Evolutionary conservation across 768 basidiomycete species (phyloP).

Genomic region (Tricholomella constricta): DNA sequence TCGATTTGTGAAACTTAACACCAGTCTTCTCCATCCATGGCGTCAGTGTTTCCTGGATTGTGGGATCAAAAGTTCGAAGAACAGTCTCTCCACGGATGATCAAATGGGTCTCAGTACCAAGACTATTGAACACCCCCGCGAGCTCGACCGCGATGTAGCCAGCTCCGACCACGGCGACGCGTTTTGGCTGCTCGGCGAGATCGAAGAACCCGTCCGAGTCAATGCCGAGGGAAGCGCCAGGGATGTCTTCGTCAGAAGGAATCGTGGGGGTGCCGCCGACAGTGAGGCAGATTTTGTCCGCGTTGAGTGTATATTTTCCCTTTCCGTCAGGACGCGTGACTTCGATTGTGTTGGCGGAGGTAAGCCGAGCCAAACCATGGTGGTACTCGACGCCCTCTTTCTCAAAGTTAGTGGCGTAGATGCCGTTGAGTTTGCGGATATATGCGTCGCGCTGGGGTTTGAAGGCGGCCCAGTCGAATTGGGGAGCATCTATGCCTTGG

Average conservation of each 20-base stretch:
- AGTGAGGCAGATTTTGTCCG: conserved; percentile 81
- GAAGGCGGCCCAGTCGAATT: conserved; percentile 89
- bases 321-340: conserved; percentile 68
- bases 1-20: conserved; percentile 81
- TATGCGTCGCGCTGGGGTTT: conserved; percentile 96
- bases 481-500: conserved; percentile 54
- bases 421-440: conserved; percentile 83
- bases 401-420: conserved; percentile 87
- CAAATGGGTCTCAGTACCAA: conserved; percentile 91
- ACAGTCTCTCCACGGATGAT: conserved; percentile 90
- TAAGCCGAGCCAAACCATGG: conserved; percentile 73
- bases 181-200: conserved; percentile 85
- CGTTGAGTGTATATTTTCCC: conserved; percentile 65
- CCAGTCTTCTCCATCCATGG: conserved; percentile 95
- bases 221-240: conserved; percentile 89
- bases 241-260: conserved; percentile 78
- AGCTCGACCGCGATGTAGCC: conserved; percentile 99
- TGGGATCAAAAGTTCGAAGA: conserved; percentile 89
- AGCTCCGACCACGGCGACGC: conserved; percentile 93
- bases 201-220: conserved; percentile 97
- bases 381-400: conserved; percentile 90
- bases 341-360: conserved; percentile 68
- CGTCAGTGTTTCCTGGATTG: conserved; percentile 80
- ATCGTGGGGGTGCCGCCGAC: conserved; percentile 84
- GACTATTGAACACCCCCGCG: conserved; percentile 88